Percentiles rank a stretch among this genome's conserved stretches.
Conservation (phyloP, 2,329 filamentous ascomycete species). For the Pyricularia sp. region DNA sequence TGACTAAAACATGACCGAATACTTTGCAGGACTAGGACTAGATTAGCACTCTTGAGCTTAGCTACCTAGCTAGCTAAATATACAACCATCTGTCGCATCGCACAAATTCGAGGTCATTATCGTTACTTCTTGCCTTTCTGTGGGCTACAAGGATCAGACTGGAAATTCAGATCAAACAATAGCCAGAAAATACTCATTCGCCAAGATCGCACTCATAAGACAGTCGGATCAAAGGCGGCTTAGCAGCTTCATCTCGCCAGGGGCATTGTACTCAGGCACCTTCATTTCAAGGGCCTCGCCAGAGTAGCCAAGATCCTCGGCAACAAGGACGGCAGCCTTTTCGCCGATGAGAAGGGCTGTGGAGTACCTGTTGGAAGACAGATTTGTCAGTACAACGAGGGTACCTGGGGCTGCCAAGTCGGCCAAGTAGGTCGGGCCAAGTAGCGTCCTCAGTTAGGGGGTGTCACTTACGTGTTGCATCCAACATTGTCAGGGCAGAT, state of each 20-base stretch:
- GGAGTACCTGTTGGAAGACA: constrained; percentile 37
- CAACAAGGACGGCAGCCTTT: constrained; percentile 61
- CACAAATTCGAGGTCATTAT: too few species aligned
- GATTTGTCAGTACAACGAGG: constrained; percentile 6
- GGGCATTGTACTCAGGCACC: constrained; percentile 54
- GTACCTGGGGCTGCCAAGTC: not conserved
- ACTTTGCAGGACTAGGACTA: too few species aligned
- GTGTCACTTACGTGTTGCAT: constrained; percentile 46
- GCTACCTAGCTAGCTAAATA: too few species aligned
- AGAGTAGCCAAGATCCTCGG: constrained; percentile 66
- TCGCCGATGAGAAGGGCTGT: constrained; percentile 69
- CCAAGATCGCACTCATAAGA: too few species aligned
- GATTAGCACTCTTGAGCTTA: too few species aligned
- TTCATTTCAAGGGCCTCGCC: constrained; percentile 70
- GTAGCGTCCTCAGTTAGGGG: not conserved
- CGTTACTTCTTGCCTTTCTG: too few species aligned
- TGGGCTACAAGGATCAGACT: too few species aligned
- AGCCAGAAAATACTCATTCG: too few species aligned
- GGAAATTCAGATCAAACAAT: too few species aligned
- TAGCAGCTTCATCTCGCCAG: constrained; percentile 32
- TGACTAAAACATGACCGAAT: too few species aligned
- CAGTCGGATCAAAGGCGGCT: constrained; percentile 25
- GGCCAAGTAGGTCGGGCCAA: not conserved
- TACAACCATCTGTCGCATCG: too few species aligned
- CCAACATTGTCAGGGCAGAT: constrained; percentile 75